A percentile compares a stretch with the other conserved stretches of the same genome.
These are phyloP conservation scores for Populus hybrid DNA, from an alignment of 441 rosid species.

Conservation along the genomic window DNA sequence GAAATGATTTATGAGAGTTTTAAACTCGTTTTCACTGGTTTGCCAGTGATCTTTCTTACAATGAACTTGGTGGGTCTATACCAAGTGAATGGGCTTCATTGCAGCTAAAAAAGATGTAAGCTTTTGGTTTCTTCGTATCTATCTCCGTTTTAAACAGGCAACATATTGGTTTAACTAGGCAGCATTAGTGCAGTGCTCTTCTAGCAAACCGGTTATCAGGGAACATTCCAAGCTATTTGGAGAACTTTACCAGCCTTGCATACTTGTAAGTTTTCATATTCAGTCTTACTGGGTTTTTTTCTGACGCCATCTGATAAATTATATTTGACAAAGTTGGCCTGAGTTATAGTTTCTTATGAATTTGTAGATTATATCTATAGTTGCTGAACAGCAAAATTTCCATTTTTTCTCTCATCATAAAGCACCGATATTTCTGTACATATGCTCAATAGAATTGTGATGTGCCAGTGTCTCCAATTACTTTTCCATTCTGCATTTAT, in stretches of 20 bases:
- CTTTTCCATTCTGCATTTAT: background rate
- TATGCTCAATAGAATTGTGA: background rate
- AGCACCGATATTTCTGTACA: background rate
- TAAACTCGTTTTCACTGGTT: slow-evolving; percentile 3
- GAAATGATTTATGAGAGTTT: background rate
- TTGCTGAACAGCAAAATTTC: background rate
- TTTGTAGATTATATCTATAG: background rate
- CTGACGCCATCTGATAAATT: background rate
- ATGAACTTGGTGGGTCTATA: slow-evolving; percentile 57
- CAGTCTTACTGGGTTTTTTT: background rate
- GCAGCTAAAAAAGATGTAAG: slow-evolving; percentile 26
- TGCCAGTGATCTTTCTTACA: slow-evolving; percentile 62
- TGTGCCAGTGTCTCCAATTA: background rate
- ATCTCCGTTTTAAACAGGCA: background rate
- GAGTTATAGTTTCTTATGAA: background rate
- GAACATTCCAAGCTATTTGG: slow-evolving; percentile 47
- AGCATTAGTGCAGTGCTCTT: slow-evolving; percentile 41
- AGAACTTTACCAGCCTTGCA: slow-evolving; percentile 43
- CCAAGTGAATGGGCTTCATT: slow-evolving; percentile 61
- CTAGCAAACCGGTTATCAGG: slow-evolving; percentile 59
- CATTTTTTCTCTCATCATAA: background rate
- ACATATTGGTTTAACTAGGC: background rate
- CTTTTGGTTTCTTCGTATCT: background rate
- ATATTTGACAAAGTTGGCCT: background rate
- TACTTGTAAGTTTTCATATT: slow-evolving; percentile 39